Conservation (phyloP, 768 basidiomycete genomes). For the Tricholoma flavovirens region DNA sequence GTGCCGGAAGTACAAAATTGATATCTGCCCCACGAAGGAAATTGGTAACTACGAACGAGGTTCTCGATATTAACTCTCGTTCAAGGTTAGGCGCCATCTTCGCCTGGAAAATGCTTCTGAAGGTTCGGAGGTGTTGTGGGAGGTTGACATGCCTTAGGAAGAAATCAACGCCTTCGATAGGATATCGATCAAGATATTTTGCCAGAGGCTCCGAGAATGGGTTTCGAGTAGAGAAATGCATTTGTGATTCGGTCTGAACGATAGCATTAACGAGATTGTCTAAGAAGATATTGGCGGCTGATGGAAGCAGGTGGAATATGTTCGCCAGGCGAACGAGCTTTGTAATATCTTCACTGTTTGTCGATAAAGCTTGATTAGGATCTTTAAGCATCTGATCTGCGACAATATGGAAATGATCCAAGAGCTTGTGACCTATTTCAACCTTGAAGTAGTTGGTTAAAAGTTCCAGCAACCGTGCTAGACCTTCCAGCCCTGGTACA, state of each 20-base stretch:
- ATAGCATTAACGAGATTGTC: conserved; percentile 81
- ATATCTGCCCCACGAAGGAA: conserved; percentile 48
- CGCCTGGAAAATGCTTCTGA: conserved; percentile 78
- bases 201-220: conserved; percentile 93
- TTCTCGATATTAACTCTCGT: conserved; percentile 59
- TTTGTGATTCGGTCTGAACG: conserved; percentile 85
- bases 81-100: conserved; percentile 71
- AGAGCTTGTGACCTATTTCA: conserved; percentile 94
- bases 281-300: conserved; percentile 88
- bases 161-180: conserved; percentile 77
- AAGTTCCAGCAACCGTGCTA: conserved; percentile 89
- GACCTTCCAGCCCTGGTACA: conserved; percentile 86
- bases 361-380: conserved; percentile 72
- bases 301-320: conserved; percentile 94
- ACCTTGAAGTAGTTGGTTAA: conserved; percentile 99
- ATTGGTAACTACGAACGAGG: conserved; percentile 44
- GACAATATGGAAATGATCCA: conserved; percentile 92
- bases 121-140: conserved; percentile 74
- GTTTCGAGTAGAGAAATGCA: conserved; percentile 85
- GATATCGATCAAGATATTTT: conserved; percentile 88
- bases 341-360: conserved; percentile 86
- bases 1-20: conserved; percentile 55
- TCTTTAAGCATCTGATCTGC: conserved; percentile 82
- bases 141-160: conserved; percentile 77
- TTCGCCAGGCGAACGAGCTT: conserved; percentile 94